These are phyloP conservation scores for Fusarium sp. DNA, from an alignment of 2,329 filamentous ascomycete species.

Conservation along the genomic window DNA sequence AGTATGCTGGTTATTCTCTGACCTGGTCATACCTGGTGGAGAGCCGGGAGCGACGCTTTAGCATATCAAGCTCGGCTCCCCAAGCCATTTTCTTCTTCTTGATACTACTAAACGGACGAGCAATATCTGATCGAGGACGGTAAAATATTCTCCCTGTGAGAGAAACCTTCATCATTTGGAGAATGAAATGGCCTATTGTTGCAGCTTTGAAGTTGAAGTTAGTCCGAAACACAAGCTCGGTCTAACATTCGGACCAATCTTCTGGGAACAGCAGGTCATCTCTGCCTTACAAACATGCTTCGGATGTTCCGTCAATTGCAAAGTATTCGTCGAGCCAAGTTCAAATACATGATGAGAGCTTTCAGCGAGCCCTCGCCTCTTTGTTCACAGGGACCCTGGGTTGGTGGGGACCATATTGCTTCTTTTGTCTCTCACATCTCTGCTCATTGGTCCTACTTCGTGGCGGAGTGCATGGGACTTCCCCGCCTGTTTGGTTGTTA, in stretches of 20 bases:
- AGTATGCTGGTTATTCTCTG: no score
- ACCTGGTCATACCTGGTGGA: no score
- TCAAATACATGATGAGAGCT: constrained; percentile 2
- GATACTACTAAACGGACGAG: background rate
- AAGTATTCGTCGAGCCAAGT: constrained; percentile 2
- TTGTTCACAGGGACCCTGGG: constrained; percentile 22
- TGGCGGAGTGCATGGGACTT: constrained; percentile 31
- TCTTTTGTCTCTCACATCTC: constrained; percentile 43
- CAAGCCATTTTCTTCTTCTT: constrained; percentile 1
- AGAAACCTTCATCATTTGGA: background rate
- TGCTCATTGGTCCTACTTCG: constrained; percentile 39
- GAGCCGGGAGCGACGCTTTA: background rate
- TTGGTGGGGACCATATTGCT: constrained; percentile 47
- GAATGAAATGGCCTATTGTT: constrained; percentile 4
- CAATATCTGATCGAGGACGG: background rate
- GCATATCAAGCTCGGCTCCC: constrained; percentile 6
- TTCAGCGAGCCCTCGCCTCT: constrained; percentile 25
- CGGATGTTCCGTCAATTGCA: constrained; percentile 1
- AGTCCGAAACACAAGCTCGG: constrained; percentile 14
- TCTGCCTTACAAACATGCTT: background rate
- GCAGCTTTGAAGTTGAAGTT: constrained; percentile 7
- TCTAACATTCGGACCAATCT: constrained; percentile 1
- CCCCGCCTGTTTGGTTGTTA: constrained; percentile 27
- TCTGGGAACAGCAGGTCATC: background rate
- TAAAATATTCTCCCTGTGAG: background rate